Base-by-base conservation (phyloP, 306 rosid species). In the Dicorynia guianensis region DNA sequence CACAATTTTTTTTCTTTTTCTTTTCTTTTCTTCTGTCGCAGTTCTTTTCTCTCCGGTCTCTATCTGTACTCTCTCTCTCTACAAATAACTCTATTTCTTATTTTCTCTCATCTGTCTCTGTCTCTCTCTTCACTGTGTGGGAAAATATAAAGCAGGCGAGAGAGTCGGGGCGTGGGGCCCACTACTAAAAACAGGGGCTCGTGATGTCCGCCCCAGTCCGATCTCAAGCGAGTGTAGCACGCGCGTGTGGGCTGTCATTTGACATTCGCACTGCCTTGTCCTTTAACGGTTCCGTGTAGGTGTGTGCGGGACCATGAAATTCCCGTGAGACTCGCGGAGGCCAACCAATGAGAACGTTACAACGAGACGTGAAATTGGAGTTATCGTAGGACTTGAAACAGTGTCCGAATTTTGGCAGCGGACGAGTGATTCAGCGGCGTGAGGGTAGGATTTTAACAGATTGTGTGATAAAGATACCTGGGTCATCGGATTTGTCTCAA, bases 121-220 rank as follows among this genome's bases (percentile, higher is more conserved):
- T 59, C 55, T 69, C 30, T 38, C 14, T 20, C 47, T 30, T 34
- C 7, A 13, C 5, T 4, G 14, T 7, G 42, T 18, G 17, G 60
- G 43, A 35, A 50, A 43, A 79, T 39, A 58, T 67, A 58, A 76
- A 12, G 30, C 5, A 8, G 8, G 69, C 13, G 59, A 60, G 44
- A 20, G 12, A 34, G 76, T 9, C 47, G 8, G 40, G n/a, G 14
- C 1, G 72, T 76, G 79, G 87, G 90, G 3, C 81, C 96, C 88
- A 76, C 80, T 33, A 17, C 74, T 40, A 61, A 70, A 34, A 73
- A 68, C 64, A 44, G 3, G 40, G 56, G 71, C 72, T 87, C 71
- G 83, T 44, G 66, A 77, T 67, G 72, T 87, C 77, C 77, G 67
- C 85, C 70, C 13, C 17, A 54, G 49, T 38, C 69, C 73, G 30